These are phyloP conservation scores for Pestalotiopsis sp. DNA, from an alignment of 2,329 filamentous ascomycete genomes.

Conservation along the genomic window DNA sequence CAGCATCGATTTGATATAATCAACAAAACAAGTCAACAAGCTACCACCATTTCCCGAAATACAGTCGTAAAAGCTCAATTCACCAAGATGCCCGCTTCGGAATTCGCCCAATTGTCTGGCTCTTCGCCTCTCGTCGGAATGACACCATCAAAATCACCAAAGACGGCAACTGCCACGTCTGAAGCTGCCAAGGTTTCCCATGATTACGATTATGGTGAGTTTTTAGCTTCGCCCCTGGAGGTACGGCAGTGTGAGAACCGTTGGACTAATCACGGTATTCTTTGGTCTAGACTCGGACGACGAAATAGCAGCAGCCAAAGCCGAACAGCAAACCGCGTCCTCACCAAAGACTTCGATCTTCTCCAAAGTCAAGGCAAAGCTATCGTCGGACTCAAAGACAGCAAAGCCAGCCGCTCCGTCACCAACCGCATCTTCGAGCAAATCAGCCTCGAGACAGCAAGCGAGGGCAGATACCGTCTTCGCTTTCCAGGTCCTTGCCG, in stretches of 20 bases:
- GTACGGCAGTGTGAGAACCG: not conserved
- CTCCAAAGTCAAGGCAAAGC: conserved; percentile 5
- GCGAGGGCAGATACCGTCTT: conserved; percentile 9
- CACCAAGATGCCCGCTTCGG: not conserved
- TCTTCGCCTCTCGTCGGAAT: conserved; percentile 1
- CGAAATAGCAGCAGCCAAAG: conserved; percentile 6
- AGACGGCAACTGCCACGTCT: not conserved
- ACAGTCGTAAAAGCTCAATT: not conserved
- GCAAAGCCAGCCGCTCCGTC: not conserved
- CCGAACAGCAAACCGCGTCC: not conserved
- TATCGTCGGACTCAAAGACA: not conserved
- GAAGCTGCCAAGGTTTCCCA: not conserved
- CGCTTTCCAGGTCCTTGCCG: conserved; percentile 5
- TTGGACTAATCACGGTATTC: not conserved
- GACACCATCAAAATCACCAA: not conserved
- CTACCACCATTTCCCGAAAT: not conserved
- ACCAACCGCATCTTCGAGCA: not conserved
- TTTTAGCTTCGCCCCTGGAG: not conserved
- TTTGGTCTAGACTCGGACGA: conserved; percentile 5
- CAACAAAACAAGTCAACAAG: not conserved
- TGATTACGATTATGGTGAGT: conserved; percentile 4
- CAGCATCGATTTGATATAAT: not conserved
- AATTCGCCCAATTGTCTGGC: not conserved
- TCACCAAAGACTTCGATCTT: conserved; percentile 5
- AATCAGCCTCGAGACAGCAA: not conserved